These are phyloP conservation scores for Cordyceps militaris DNA, from an alignment of 2,329 filamentous ascomycete species.

Conservation along the genomic window DNA sequence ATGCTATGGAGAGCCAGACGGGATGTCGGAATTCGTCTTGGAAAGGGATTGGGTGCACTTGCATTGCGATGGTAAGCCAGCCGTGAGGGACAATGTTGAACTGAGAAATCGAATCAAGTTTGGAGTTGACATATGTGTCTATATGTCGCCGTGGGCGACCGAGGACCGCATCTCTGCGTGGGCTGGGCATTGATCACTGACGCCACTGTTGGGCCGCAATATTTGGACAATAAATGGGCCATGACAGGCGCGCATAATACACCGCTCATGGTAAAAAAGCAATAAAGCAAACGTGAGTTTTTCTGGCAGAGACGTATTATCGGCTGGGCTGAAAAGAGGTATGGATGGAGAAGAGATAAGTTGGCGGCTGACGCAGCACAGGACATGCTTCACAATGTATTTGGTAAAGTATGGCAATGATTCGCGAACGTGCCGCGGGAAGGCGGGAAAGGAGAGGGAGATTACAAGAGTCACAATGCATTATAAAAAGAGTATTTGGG, in stretches of 20 bases:
- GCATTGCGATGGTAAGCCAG: not conserved
- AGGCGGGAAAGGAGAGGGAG: not conserved
- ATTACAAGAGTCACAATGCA: not conserved
- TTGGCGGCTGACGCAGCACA: constrained; percentile 2
- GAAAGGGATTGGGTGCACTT: not conserved
- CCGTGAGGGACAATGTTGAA: not conserved
- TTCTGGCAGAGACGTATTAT: not conserved
- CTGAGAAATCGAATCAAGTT: not conserved
- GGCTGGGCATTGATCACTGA: not conserved
- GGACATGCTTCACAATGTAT: not conserved
- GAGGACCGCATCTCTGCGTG: not conserved
- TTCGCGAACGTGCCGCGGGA: not conserved
- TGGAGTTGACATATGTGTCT: no score
- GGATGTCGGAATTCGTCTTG: not conserved
- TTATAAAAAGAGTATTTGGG: no score
- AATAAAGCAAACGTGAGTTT: not conserved
- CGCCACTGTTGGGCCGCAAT: constrained; percentile 2
- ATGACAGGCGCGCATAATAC: not conserved
- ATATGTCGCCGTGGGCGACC: not conserved
- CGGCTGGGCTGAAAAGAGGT: not conserved
- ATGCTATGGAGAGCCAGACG: not conserved
- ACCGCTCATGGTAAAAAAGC: not conserved
- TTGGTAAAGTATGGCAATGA: not conserved
- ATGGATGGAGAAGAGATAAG: not conserved
- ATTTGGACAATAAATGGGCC: constrained; percentile 2